Percentiles rank a stretch among this genome's conserved stretches.
Evolutionary conservation across 2,329 filamentous ascomycete species (phyloP).

Genomic region (Herpotrichia juniperi): DNA sequence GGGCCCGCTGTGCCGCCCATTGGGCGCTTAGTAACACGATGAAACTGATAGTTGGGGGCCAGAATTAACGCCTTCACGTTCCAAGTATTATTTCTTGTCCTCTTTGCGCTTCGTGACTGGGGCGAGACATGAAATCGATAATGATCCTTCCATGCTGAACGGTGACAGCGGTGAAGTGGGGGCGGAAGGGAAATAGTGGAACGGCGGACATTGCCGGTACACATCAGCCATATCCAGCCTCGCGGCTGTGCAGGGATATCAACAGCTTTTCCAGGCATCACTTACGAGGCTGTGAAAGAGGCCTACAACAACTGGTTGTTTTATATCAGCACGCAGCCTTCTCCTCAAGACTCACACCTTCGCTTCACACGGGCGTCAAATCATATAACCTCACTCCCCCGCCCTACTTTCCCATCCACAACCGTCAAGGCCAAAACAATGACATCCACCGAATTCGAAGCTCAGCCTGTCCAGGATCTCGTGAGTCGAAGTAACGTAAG

Average conservation of each 20-base stretch:
- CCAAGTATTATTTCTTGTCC: background rate
- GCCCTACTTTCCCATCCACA: conserved; percentile 12
- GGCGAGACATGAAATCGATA: conserved; percentile 24
- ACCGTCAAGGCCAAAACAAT: conserved; percentile 17
- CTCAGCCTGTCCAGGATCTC: conserved; percentile 21
- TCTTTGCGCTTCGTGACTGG: conserved; percentile 6
- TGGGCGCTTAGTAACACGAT: conserved; percentile 17
- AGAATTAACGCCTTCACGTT: background rate
- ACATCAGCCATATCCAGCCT: background rate
- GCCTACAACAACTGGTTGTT: conserved; percentile 30
- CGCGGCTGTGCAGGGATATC: conserved; percentile 30
- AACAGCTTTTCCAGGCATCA: conserved; percentile 20
- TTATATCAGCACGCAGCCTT: conserved; percentile 31
- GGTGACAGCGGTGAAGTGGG: background rate
- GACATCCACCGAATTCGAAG: conserved; percentile 22
- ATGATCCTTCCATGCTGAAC: background rate
- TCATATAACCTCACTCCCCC: conserved; percentile 9
- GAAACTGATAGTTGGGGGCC: background rate
- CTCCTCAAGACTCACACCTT: conserved; percentile 13
- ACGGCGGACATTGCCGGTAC: conserved; percentile 4
- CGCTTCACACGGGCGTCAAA: conserved; percentile 29
- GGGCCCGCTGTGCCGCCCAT: conserved; percentile 10
- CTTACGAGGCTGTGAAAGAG: conserved; percentile 21
- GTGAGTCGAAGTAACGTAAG: conserved; percentile 22
- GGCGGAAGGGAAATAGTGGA: background rate